Base-by-base conservation (phyloP, 1,284 basidiomycete species). In the Melampsora larici-populina region DNA sequence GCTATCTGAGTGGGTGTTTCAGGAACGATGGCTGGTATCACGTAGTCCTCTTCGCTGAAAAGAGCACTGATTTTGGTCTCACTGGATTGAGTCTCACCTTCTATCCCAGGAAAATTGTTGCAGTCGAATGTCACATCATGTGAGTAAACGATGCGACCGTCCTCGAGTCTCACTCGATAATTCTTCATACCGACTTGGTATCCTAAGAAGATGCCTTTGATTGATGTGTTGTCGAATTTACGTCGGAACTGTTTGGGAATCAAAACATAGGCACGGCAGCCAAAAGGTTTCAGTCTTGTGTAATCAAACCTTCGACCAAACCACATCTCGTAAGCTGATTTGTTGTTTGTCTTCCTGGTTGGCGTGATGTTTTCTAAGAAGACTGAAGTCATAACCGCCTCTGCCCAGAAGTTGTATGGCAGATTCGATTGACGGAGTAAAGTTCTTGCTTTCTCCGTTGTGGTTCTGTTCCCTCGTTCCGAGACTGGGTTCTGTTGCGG, bases 301-400 rank as follows among this genome's bases (percentile, higher is more conserved):
- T 63, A n/a, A n/a, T 62, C 18, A 46, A 64, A 72, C 2, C 3
- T 21, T 49, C 48, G 11, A 11, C 21, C 48, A 49, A 49, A 49
- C 48, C 21, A 11, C 48, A 49, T 11, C 21, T 46, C 29, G 36
- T 40, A 21, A 24, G 70, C 55, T 6, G 70, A 58, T 43, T 72
- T 40, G 51, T n/a, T 43, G 13, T 46, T 46, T 4, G n/a, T 21
- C 18, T 29, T 7, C 43, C n/a, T 9, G 18, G n/a, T 63, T 8
- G 58, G 60, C 11, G 70, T 72, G 31, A 72, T 43, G 29, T 58
- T 70, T 60, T 70, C 69, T 2, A 26, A n/a, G n/a, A n/a, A n/a
- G n/a, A n/a, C n/a, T n/a, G n/a, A n/a, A n/a, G n/a, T n/a, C n/a
- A n/a, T n/a, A 6, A 70, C 69, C 18, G n/a, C 67, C 31, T 69